A percentile compares a stretch with the other conserved stretches of the same genome.
Conservation (phyloP, 345 rosid species). For the Euphorbia lathyris region DNA sequence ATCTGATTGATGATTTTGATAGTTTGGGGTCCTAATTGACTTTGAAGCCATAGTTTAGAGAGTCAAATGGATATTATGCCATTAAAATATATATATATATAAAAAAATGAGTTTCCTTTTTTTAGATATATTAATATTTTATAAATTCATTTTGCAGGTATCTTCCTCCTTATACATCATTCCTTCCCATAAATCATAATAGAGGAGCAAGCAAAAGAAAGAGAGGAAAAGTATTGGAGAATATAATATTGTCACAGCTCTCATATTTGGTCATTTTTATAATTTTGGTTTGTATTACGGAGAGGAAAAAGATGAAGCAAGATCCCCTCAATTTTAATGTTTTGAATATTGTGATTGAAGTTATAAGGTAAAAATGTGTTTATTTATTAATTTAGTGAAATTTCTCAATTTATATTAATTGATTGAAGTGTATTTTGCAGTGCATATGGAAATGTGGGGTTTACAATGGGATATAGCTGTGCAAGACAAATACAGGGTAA, state of each 20-base stretch:
- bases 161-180: conserved; percentile 58
- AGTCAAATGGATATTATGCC: too few species aligned
- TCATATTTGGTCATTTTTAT: conserved; percentile 8
- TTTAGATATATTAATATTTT: not conserved
- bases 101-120: not conserved
- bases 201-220: not conserved
- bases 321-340: conserved; percentile 18
- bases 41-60: too few species aligned
- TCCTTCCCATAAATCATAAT: not conserved
- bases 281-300: conserved; percentile 7
- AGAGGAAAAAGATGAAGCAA: conserved; percentile 10
- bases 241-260: conserved; percentile 3
- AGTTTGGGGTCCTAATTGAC: too few species aligned
- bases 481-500: conserved; percentile 21
- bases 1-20: too few species aligned
- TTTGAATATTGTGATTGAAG: conserved; percentile 10
- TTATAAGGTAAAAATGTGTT: not conserved
- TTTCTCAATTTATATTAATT: not conserved
- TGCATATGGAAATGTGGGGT: conserved; percentile 47
- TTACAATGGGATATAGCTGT: conserved; percentile 39
- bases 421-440: conserved; percentile 8
- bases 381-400: not conserved
- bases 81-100: too few species aligned
- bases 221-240: conserved; percentile 1
- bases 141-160: conserved; percentile 35